Evolutionary conservation across 2,329 filamentous ascomycete species (phyloP).

Genomic region (Talaromyces sp.): DNA sequence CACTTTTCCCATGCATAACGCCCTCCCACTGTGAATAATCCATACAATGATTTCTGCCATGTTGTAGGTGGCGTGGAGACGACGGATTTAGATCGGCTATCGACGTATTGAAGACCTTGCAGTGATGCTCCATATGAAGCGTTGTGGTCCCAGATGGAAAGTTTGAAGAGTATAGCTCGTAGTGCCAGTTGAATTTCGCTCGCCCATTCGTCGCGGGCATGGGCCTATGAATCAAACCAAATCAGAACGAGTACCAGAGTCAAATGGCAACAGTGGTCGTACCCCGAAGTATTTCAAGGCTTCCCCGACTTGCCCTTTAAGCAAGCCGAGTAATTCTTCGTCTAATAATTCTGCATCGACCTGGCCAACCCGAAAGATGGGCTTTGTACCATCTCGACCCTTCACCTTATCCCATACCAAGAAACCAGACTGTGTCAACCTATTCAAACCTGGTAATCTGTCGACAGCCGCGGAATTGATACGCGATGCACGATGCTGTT

Average conservation of each 20-base stretch:
- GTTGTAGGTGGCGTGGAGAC: slow-evolving; percentile 69
- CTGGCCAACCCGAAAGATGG: slow-evolving; percentile 90
- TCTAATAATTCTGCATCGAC: slow-evolving; percentile 94
- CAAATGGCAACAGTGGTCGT: no score
- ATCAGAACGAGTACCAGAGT: slow-evolving; percentile 13
- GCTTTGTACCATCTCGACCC: slow-evolving; percentile 73
- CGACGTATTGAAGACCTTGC: slow-evolving; percentile 86
- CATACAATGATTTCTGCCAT: slow-evolving; percentile 82
- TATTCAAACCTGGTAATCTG: slow-evolving; percentile 61
- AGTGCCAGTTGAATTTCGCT: slow-evolving; percentile 79
- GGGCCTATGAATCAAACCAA: slow-evolving; percentile 39
- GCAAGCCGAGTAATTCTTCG: slow-evolving; percentile 81
- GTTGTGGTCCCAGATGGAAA: slow-evolving; percentile 94
- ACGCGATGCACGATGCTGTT: slow-evolving; percentile 48
- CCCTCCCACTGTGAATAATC: slow-evolving; percentile 79
- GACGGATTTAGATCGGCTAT: slow-evolving; percentile 67
- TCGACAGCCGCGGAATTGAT: slow-evolving; percentile 55
- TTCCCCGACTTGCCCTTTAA: slow-evolving; percentile 83
- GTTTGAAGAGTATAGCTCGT: slow-evolving; percentile 81
- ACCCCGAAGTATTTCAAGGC: slow-evolving; percentile 83
- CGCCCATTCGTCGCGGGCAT: slow-evolving; percentile 81
- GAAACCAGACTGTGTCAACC: slow-evolving; percentile 47
- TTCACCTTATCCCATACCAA: slow-evolving; percentile 67
- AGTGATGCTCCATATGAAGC: slow-evolving; percentile 90
- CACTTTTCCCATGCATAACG: slow-evolving; percentile 89